Evolutionary conservation across 441 rosid species (phyloP), one percentile per base, ranked within the genome.

Genomic region (Hura crepitans): DNA sequence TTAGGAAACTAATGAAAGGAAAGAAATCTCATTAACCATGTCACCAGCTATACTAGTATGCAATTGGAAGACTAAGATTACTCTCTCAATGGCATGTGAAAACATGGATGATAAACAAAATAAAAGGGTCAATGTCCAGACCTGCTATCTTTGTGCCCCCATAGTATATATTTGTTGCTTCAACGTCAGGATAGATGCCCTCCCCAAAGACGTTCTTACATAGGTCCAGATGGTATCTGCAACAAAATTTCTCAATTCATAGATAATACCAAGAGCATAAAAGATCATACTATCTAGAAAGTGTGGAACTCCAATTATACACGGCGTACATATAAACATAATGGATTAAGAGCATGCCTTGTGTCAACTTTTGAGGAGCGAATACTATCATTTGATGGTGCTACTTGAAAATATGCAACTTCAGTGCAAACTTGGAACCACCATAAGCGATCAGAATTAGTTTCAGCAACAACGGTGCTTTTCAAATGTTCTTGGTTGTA

Each of bases 361-460:
- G 94, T 79, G 77, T 94, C 89, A 72, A 94, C 80, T 85, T 77
- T 86, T 67, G 96, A 82, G 23, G 97, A 94, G 73, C 99, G 97
- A 70, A 94, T 68, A 70, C 96, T 91, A 77, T 91, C 96, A 50
- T 87, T 85, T 47, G 87, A 74, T 42, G 99, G 97, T 23, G 99
- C 99, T 76, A 92, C 97, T 77, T 92, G 99, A 81, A 92, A 94
- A 81, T 86, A 94, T 2, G 97, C 97, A 74, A 94, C 92, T 86
- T 94, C 97, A 51, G 94, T 90, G 78, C 99, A 94, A 74, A 88
- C 94, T 80, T 92, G 99, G 80, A 89, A 92, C 99, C 99, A 94
- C 97, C 99, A 94, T 72, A 89, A 76, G 75, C 96, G 83, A 72
- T 80, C 90, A 75, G 84, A 50, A 75, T 82, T 79, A 71, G 76